Evolutionary conservation across 805 yeast species (phyloP).

Genomic region (Torulaspora microellipsoides): DNA sequence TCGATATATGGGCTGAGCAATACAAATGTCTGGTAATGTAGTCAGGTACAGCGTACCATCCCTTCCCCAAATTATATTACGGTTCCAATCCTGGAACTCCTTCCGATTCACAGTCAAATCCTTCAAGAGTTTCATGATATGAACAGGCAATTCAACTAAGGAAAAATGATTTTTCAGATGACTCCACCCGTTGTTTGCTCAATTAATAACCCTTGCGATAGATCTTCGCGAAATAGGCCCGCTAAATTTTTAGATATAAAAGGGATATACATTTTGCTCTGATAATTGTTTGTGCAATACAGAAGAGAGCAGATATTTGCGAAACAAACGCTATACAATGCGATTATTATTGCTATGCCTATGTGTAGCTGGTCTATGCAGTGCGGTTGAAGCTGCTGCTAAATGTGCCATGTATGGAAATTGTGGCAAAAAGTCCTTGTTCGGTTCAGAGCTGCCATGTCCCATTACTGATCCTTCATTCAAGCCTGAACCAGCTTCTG

Average conservation of each 20-base stretch:
- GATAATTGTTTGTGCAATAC: no score
- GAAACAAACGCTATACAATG: background rate
- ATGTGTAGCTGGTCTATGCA: slow-evolving; percentile 11
- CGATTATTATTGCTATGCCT: slow-evolving; percentile 1
- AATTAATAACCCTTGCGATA: no score
- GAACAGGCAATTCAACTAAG: no score
- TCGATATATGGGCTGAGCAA: slow-evolving; percentile 27
- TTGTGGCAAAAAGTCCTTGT: slow-evolving; percentile 77
- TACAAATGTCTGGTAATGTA: slow-evolving; percentile 26
- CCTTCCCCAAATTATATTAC: slow-evolving; percentile 27
- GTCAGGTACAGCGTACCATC: slow-evolving; percentile 30
- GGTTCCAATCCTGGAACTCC: slow-evolving; percentile 28
- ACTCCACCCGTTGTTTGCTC: no score
- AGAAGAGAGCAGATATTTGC: no score
- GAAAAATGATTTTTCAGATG: no score
- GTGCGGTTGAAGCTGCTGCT: slow-evolving; percentile 9
- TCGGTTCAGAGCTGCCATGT: slow-evolving; percentile 80
- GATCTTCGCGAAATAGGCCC: no score
- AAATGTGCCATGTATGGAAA: slow-evolving; percentile 37
- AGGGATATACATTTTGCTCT: no score
- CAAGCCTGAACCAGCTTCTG: slow-evolving; percentile 37
- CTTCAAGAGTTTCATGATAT: slow-evolving; percentile 24
- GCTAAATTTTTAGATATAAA: no score
- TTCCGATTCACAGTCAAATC: slow-evolving; percentile 28
- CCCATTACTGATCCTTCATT: slow-evolving; percentile 51